Percentiles rank a stretch among this genome's conserved stretches.
Evolutionary conservation across 768 basidiomycete genomes (phyloP).

Genomic region (Boletus pseudo-olivaceus): DNA sequence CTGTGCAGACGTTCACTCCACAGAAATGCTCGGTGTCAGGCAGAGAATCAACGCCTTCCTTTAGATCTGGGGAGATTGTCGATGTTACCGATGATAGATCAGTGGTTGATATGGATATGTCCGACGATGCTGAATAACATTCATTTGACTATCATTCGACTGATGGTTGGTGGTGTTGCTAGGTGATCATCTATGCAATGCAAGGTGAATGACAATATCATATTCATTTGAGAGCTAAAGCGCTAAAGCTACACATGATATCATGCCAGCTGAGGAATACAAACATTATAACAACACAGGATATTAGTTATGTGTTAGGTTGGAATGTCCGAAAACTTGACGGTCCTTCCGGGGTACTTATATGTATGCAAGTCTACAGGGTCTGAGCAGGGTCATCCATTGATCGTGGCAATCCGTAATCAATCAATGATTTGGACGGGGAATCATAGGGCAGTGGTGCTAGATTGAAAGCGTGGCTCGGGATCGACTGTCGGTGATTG

Average conservation of each 20-base stretch:
- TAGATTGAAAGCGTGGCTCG: slow-evolving; percentile 27
- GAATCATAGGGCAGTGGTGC: slow-evolving; percentile 27
- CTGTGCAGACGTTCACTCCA: background rate
- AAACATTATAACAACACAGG: slow-evolving; percentile 9
- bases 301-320: slow-evolving; percentile 4
- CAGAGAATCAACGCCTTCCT: background rate
- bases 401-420: slow-evolving; percentile 18
- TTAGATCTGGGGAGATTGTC: background rate
- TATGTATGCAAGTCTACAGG: slow-evolving; percentile 12
- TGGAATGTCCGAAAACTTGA: slow-evolving; percentile 9
- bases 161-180: background rate
- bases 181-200: background rate
- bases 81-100: slow-evolving; percentile 5
- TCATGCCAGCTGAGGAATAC: slow-evolving; percentile 24
- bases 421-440: slow-evolving; percentile 17
- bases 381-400: slow-evolving; percentile 9
- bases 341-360: slow-evolving; percentile 14
- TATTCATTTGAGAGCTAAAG: background rate
- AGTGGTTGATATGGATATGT: slow-evolving; percentile 27
- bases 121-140: slow-evolving; percentile 23
- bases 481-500: slow-evolving; percentile 16
- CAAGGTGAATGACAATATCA: slow-evolving; percentile 1
- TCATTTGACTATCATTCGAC: background rate
- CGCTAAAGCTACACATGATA: slow-evolving; percentile 27
- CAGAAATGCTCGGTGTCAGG: background rate